Conservation (phyloP, 208 protist species). For the Entamoeba dispar region DNA sequence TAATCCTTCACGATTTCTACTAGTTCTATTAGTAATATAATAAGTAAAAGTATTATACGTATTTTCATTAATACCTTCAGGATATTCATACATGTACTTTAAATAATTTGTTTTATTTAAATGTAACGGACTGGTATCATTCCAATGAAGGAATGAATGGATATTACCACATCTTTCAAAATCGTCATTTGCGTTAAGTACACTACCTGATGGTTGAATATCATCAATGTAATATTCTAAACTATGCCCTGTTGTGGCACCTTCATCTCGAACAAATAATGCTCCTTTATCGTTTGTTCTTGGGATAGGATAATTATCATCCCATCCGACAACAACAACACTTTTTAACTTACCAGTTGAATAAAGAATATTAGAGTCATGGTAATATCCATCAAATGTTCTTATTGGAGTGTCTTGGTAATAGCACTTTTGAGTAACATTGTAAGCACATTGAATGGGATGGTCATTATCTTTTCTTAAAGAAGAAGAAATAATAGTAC, state of each 20-base stretch:
- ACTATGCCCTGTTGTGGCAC: neutral
- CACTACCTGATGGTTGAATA: neutral
- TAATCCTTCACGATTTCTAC: neutral
- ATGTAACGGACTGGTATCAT: neutral
- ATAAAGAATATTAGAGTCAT: neutral
- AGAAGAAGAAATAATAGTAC: neutral
- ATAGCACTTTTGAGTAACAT: neutral
- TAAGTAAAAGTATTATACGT: neutral
- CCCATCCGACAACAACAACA: neutral
- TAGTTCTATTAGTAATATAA: neutral
- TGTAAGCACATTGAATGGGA: neutral
- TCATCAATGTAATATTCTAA: neutral
- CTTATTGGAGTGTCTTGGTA: neutral
- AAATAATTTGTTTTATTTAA: neutral
- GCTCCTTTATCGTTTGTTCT: neutral
- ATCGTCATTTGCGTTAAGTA: neutral
- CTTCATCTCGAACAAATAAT: neutral
- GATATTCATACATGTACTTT: neutral
- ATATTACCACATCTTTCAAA: neutral
- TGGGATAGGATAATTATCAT: neutral
- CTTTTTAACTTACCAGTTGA: neutral
- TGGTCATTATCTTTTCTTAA: neutral
- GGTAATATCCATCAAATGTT: neutral
- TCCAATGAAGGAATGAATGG: neutral
- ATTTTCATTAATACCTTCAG: neutral